These are phyloP conservation scores for Daldinia decipiens DNA, from an alignment of 495 filamentous ascomycete genomes.

Conservation along the genomic window DNA sequence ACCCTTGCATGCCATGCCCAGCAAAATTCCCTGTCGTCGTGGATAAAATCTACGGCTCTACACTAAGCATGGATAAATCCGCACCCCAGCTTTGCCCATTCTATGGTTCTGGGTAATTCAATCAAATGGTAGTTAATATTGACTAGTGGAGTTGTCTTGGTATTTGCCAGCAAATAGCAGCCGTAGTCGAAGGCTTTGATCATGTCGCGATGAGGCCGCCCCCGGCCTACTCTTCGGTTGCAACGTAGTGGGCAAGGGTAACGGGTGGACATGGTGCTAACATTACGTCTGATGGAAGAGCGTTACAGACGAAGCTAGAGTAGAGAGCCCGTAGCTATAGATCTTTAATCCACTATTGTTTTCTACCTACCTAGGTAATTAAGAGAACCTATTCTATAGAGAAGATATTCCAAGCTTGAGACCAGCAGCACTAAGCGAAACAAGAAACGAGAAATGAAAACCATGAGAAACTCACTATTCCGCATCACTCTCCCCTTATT, in stretches of 20 bases:
- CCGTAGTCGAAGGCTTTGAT: neutral
- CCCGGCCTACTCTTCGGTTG: constrained; percentile 7
- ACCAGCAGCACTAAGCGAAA: neutral
- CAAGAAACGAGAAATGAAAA: neutral
- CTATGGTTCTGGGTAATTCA: neutral
- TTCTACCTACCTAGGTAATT: neutral
- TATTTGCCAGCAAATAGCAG: constrained; percentile 28
- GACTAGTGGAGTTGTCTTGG: constrained; percentile 9
- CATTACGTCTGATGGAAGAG: neutral
- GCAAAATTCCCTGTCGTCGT: constrained; percentile 17
- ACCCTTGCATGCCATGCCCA: constrained; percentile 7
- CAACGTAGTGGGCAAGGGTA: constrained; percentile 3
- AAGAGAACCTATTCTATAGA: neutral
- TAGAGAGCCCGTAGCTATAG: neutral
- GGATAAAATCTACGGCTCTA: constrained; percentile 25
- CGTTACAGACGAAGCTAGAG: neutral
- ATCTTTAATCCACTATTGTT: neutral
- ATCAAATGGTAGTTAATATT: constrained; percentile 18
- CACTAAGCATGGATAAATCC: constrained; percentile 31
- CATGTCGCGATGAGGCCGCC: constrained; percentile 17
- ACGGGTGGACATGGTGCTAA: neutral
- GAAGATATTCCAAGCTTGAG: neutral
- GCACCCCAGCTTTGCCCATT: constrained; percentile 13
- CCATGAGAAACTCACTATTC: constrained; percentile 1
- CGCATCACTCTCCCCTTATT: constrained; percentile 1